Conservation (phyloP, 257 asterid species). For the Primulina huaijiensis region DNA sequence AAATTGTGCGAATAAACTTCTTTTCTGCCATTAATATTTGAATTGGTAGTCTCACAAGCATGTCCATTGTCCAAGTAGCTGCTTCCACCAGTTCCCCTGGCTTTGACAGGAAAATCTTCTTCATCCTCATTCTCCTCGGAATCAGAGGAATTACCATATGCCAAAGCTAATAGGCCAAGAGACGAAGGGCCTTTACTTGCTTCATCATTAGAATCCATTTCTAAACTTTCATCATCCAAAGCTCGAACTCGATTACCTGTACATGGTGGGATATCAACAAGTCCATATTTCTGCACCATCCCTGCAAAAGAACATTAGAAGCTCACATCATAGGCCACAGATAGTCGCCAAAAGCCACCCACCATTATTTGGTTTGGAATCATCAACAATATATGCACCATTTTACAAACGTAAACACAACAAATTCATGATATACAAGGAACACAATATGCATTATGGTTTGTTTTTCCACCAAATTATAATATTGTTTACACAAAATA, state of each 20-base stretch:
- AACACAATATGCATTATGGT: not conserved
- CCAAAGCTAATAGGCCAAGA: slow-evolving; percentile 80
- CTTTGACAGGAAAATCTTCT: slow-evolving; percentile 35
- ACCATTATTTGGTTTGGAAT: not conserved
- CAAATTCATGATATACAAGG: not conserved
- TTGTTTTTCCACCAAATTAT: not conserved
- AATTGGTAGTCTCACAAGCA: slow-evolving; percentile 27
- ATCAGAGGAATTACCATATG: slow-evolving; percentile 80
- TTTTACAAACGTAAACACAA: no score
- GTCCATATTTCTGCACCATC: slow-evolving; percentile 34
- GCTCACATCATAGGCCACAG: slow-evolving; percentile 11
- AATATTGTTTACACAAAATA: not conserved
- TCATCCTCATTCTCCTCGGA: slow-evolving; percentile 65
- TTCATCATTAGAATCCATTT: slow-evolving; percentile 34
- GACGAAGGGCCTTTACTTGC: slow-evolving; percentile 56
- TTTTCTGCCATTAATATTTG: slow-evolving; percentile 24
- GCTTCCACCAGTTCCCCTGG: slow-evolving; percentile 29
- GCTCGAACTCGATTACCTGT: slow-evolving; percentile 39
- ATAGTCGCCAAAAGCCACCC: not conserved
- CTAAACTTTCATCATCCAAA: slow-evolving; percentile 34
- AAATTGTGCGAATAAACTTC: slow-evolving; percentile 26
- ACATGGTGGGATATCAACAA: slow-evolving; percentile 36
- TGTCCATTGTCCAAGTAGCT: slow-evolving; percentile 31
- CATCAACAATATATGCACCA: not conserved
- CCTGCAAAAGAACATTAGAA: slow-evolving; percentile 37